Conservation (phyloP, 345 rosid genomes). For the Acer campestre region DNA sequence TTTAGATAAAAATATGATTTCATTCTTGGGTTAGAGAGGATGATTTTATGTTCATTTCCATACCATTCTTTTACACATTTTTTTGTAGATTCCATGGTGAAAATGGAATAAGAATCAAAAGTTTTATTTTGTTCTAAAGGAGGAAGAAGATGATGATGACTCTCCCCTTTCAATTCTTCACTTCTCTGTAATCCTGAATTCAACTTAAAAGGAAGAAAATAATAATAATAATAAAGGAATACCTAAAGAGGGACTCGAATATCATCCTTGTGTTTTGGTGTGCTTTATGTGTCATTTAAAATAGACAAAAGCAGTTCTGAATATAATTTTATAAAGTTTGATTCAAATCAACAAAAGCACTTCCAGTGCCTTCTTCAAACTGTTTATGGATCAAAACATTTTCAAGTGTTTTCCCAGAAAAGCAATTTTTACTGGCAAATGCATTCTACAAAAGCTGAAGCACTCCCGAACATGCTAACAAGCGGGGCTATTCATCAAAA, state of each 20-base stretch:
- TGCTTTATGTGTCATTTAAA: background rate
- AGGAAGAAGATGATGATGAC: too few species aligned
- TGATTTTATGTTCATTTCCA: conserved; percentile 8
- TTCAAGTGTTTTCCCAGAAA: background rate
- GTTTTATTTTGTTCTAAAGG: background rate
- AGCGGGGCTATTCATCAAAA: background rate
- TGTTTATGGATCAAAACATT: background rate
- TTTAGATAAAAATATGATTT: conserved; percentile 7
- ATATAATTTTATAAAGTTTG: background rate
- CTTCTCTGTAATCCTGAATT: background rate
- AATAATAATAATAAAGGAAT: background rate
- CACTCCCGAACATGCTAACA: background rate
- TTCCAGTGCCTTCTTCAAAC: too few species aligned
- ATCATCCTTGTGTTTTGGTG: background rate
- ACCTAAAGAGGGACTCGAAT: background rate
- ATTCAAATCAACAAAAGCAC: background rate
- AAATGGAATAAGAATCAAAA: background rate
- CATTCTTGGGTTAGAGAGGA: conserved; percentile 16
- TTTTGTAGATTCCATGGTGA: background rate
- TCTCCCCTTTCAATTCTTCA: background rate
- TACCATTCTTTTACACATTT: background rate
- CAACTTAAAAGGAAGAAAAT: background rate
- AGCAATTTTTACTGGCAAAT: too few species aligned
- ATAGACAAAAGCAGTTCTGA: background rate
- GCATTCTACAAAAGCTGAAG: background rate